Evolutionary conservation across 164 flowering plant genomes (phyloP).

Genomic region (Stephania cephalantha): DNA sequence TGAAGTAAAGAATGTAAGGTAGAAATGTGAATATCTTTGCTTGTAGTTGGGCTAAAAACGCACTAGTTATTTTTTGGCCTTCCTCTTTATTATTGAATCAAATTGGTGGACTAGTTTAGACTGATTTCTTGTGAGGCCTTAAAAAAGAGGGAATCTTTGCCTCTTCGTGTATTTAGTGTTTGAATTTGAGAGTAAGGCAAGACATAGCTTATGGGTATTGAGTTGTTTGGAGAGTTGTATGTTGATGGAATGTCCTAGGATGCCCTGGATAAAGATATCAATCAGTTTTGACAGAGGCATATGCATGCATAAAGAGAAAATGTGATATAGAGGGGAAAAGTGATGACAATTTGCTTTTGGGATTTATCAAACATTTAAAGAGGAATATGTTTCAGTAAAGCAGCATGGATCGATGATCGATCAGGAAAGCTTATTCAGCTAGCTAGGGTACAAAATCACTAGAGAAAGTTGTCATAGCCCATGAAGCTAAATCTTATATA

Average conservation of each 20-base stretch:
- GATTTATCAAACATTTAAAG: not conserved
- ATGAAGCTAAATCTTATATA: not conserved
- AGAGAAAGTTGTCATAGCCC: not conserved
- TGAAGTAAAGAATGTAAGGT: too few relatives aligned
- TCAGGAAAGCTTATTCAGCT: not conserved
- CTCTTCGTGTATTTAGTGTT: too few relatives aligned
- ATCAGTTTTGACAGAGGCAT: not conserved
- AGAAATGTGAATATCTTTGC: too few relatives aligned
- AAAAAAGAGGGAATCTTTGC: too few relatives aligned
- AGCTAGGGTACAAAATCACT: not conserved
- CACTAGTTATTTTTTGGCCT: too few relatives aligned
- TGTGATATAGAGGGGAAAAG: not conserved
- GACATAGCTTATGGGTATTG: too few relatives aligned
- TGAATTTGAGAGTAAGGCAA: too few relatives aligned
- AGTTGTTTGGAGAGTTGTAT: not conserved
- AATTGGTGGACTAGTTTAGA: too few relatives aligned
- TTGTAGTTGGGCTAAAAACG: too few relatives aligned
- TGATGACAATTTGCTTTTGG: not conserved
- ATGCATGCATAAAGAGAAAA: not conserved
- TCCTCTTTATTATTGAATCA: too few relatives aligned
- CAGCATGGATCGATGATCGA: not conserved
- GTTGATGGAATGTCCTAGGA: not conserved
- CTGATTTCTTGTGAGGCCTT: too few relatives aligned
- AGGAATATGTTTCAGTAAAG: not conserved
- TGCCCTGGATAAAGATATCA: not conserved